Conservation (phyloP, 2,329 filamentous ascomycete genomes). For the Rutstroemia sp. region DNA sequence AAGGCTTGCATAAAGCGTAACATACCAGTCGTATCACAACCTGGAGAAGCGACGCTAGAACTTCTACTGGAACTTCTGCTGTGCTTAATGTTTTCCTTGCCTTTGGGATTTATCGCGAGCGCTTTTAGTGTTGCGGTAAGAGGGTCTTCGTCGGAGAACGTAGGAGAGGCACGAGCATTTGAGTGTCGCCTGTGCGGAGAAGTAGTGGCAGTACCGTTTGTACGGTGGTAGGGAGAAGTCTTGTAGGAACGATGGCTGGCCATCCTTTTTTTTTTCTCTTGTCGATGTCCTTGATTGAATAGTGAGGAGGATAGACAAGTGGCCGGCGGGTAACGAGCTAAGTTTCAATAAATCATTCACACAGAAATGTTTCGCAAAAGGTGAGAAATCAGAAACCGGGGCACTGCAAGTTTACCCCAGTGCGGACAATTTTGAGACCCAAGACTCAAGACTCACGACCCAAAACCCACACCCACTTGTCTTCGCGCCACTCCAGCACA, state of each 20-base stretch:
- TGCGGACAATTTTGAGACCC: background rate
- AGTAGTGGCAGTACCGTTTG: constrained; percentile 32
- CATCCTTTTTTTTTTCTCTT: constrained; percentile 30
- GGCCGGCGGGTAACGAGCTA: background rate
- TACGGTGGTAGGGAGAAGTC: constrained; percentile 34
- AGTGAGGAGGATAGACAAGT: background rate
- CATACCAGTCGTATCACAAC: constrained; percentile 15
- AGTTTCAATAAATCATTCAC: background rate
- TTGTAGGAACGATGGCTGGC: constrained; percentile 42
- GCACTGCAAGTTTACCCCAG: background rate
- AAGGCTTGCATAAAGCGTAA: constrained; percentile 6
- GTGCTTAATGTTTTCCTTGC: constrained; percentile 6
- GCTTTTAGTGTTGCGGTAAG: constrained; percentile 13
- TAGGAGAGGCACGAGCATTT: background rate
- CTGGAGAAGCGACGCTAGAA: constrained; percentile 8
- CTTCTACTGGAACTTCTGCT: background rate
- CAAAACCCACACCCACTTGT: background rate
- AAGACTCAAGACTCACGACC: background rate
- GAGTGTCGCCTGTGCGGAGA: constrained; percentile 34
- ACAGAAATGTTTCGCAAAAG: background rate
- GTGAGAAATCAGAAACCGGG: background rate
- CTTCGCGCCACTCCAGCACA: too few species aligned
- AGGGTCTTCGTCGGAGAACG: constrained; percentile 18
- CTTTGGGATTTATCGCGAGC: constrained; percentile 4
- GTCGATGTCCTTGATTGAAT: background rate